Conservation (phyloP, 2,329 filamentous ascomycete genomes). For the Lachnum nothofagi region DNA sequence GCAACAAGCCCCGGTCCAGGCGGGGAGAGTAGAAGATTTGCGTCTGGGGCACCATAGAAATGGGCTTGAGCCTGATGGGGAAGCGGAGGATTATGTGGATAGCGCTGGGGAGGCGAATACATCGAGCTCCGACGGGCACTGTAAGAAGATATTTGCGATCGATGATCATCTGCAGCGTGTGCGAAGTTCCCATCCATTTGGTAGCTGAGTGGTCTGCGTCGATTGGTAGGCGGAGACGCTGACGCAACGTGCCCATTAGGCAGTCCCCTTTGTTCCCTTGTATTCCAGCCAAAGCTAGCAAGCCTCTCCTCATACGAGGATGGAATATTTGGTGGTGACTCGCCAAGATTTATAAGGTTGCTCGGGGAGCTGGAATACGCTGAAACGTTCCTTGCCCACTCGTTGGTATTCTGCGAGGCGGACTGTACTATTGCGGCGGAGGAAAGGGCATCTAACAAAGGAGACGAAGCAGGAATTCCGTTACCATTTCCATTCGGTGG, state of each 20-base stretch:
- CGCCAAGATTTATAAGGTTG: constrained; percentile 40
- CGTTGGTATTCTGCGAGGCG: constrained; percentile 32
- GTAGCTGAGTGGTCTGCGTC: constrained; percentile 48
- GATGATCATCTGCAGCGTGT: constrained; percentile 44
- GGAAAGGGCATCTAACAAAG: constrained; percentile 30
- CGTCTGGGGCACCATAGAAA: constrained; percentile 69
- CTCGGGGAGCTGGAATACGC: constrained; percentile 38
- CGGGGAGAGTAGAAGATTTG: constrained; percentile 55
- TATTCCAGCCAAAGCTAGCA: constrained; percentile 27
- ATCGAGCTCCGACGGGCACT: constrained; percentile 45
- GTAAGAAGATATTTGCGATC: constrained; percentile 39
- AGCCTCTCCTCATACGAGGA: constrained; percentile 32
- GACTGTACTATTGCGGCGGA: constrained; percentile 25
- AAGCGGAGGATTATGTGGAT: constrained; percentile 55
- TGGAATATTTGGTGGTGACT: constrained; percentile 38
- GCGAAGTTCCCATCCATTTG: constrained; percentile 35
- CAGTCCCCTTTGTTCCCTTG: constrained; percentile 28
- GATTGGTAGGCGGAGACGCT: constrained; percentile 33
- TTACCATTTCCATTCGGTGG: constrained; percentile 11
- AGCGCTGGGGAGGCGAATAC: constrained; percentile 46
- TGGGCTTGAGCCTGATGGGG: constrained; percentile 73
- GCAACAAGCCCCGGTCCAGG: constrained; percentile 52
- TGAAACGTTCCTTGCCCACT: constrained; percentile 43
- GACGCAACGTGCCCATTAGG: constrained; percentile 25
- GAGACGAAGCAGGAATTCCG: constrained; percentile 25